Evolutionary conservation across 2,329 filamentous ascomycete genomes (phyloP).

Genomic region (Scedosporium boydii): DNA sequence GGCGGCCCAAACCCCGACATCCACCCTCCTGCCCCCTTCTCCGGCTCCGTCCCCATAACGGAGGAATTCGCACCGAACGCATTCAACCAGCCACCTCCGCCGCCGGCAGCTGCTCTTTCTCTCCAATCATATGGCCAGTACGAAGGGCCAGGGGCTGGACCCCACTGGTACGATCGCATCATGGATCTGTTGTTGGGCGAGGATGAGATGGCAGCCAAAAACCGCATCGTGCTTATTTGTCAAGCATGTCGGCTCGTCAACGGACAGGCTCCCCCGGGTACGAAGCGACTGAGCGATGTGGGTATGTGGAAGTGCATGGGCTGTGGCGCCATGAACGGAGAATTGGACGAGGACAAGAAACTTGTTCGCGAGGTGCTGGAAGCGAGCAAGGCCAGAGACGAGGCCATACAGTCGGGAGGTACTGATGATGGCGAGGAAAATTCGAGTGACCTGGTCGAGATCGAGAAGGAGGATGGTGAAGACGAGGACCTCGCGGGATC

Average conservation of each 20-base stretch:
- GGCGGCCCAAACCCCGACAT: slow-evolving; percentile 19
- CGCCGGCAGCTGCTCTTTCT: slow-evolving; percentile 5
- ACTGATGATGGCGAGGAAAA: background rate
- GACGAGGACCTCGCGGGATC: background rate
- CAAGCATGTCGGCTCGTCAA: slow-evolving; percentile 77
- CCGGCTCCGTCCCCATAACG: slow-evolving; percentile 35
- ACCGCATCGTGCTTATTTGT: slow-evolving; percentile 83
- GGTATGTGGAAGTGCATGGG: slow-evolving; percentile 82
- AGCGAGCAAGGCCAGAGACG: slow-evolving; percentile 9
- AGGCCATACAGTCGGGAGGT: background rate
- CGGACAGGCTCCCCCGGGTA: slow-evolving; percentile 86
- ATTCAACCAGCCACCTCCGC: slow-evolving; percentile 28
- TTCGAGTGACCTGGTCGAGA: background rate
- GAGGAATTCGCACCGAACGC: slow-evolving; percentile 65
- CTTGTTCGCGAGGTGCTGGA: slow-evolving; percentile 58
- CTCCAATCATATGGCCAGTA: background rate
- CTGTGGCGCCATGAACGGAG: slow-evolving; percentile 76
- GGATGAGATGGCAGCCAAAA: slow-evolving; percentile 86
- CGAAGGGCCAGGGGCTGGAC: slow-evolving; percentile 22
- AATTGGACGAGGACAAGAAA: slow-evolving; percentile 64
- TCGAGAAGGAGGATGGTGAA: background rate
- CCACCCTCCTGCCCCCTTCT: slow-evolving; percentile 17
- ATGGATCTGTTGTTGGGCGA: slow-evolving; percentile 88
- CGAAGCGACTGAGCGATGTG: slow-evolving; percentile 65
- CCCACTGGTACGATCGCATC: slow-evolving; percentile 90